Base-by-base conservation (phyloP, 1,284 basidiomycete species). In the Leucoagaricus sp. region DNA sequence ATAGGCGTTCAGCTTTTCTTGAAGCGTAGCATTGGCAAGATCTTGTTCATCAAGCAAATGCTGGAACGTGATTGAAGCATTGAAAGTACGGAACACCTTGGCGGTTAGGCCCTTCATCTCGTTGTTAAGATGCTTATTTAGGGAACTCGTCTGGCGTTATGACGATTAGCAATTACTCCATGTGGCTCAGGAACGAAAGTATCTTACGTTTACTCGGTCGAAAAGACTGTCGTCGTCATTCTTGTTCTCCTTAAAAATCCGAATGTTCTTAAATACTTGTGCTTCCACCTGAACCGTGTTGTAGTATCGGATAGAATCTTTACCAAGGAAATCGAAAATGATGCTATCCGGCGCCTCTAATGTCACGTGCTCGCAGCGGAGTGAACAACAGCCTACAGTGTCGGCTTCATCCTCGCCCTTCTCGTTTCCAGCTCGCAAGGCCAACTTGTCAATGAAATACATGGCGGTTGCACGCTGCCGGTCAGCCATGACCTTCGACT, bases 81-180 rank as follows among this genome's bases (percentile, higher is more conserved):
- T 98, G 77, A 93, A 98, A 55, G 95, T 98, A 93, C 95, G 95
- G 82, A 98, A 98, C 21, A 98, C 95, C 72, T 98, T 98, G 54
- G 95, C 95, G 1, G 95, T 96, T 23, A 98, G 81, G 15, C 96
- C 96, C 63, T 94, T 92, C 95, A 98, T 98, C 71, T 96, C 94
- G 40, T 83, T 84, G 44, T 84, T 84, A 57, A 98, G 80, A 72
- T 97, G 93, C 68, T 94, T 95, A 78, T 98, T 98, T 60, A 98
- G 75, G 2, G 80, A 76, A 2, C 81, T 74, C 1, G 95, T 96
- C 94, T 97, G 21, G 29, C 48, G 58, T 62, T 44, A 61, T 55
- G 26, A 48, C 12, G 19, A 6, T 9, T 10, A 9, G n/a, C n/a
- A n/a, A n/a, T n/a, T n/a, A n/a, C n/a, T 51, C 28, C 49, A 48